Evolutionary conservation across 148 eudicot species (phyloP).

Genomic region (Chenopodium formosanum): DNA sequence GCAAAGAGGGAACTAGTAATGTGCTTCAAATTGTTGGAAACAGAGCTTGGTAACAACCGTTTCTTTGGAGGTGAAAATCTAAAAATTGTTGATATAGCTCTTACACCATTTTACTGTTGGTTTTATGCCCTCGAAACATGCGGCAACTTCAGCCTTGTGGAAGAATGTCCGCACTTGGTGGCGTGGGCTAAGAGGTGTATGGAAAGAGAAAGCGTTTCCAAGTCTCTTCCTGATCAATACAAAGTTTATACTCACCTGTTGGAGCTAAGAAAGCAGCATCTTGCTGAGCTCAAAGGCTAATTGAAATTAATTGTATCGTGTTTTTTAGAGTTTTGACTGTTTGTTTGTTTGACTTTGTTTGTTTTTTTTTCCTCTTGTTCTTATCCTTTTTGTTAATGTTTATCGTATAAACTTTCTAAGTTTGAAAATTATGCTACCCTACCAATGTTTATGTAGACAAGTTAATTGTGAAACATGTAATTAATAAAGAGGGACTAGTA

Average conservation of each 20-base stretch:
- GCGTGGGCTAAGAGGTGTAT: slow-evolving; percentile 43
- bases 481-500: too few species aligned
- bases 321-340: too few species aligned
- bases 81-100: slow-evolving; percentile 35
- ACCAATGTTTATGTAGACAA: too few species aligned
- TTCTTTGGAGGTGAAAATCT: slow-evolving; percentile 44
- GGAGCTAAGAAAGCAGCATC: slow-evolving; percentile 23
- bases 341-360: too few species aligned
- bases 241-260: slow-evolving; percentile 20
- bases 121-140: slow-evolving; percentile 36
- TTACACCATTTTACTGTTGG: slow-evolving; percentile 39
- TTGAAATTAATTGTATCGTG: too few species aligned
- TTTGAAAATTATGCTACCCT: too few species aligned
- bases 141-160: slow-evolving; percentile 30
- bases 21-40: slow-evolving; percentile 34
- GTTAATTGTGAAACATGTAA: too few species aligned
- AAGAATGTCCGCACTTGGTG: slow-evolving; percentile 33
- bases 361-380: too few species aligned
- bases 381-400: too few species aligned
- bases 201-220: slow-evolving; percentile 36
- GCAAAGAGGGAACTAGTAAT: slow-evolving; percentile 26
- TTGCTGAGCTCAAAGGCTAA: slow-evolving; percentile 15
- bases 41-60: slow-evolving; percentile 37
- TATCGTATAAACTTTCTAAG: too few species aligned
- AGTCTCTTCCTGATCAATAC: slow-evolving; percentile 26